phyloP scores from a whole-genome alignment of 2,329 filamentous ascomycete genomes.

The Fusarium gaditjirri region DNA sequence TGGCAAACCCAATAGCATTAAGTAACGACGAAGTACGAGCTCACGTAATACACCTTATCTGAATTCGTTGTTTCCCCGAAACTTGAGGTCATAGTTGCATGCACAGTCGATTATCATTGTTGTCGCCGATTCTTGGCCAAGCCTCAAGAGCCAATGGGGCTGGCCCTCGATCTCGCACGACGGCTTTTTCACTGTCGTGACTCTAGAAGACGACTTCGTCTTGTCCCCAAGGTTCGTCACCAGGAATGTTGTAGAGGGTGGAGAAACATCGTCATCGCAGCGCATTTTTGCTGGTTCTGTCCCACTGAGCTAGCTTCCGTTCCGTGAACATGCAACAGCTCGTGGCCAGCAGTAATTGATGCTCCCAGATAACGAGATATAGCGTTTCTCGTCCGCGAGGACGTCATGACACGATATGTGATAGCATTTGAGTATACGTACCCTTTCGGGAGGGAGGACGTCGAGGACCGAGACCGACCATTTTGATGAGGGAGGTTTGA shows the following conservation, averaged over 20 bases:
- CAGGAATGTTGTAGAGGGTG: neutral
- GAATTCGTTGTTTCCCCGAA: slow-evolving; percentile 9
- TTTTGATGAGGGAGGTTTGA: slow-evolving; percentile 51
- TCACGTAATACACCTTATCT: slow-evolving; percentile 6
- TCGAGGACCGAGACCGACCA: slow-evolving; percentile 63
- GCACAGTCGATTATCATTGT: neutral
- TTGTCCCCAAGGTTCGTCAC: slow-evolving; percentile 3
- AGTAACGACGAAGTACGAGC: neutral
- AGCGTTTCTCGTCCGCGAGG: neutral
- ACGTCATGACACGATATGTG: neutral
- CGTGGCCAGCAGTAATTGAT: neutral
- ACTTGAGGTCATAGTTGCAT: slow-evolving; percentile 28
- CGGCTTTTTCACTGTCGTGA: neutral
- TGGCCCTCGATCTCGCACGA: neutral
- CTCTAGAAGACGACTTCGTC: slow-evolving; percentile 23
- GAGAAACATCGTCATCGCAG: slow-evolving; percentile 33
- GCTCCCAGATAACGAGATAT: neutral
- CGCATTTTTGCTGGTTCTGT: slow-evolving; percentile 23
- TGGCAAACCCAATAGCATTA: neutral
- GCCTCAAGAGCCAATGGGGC: neutral
- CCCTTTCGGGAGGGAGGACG: slow-evolving; percentile 70
- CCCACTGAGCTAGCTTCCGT: slow-evolving; percentile 23
- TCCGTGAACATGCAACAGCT: slow-evolving; percentile 14
- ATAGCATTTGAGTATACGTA: slow-evolving; percentile 56
- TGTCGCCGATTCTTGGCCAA: neutral